Evolutionary conservation across 2,329 filamentous ascomycete species (phyloP).

Genomic region (Microdochium bolleyi): DNA sequence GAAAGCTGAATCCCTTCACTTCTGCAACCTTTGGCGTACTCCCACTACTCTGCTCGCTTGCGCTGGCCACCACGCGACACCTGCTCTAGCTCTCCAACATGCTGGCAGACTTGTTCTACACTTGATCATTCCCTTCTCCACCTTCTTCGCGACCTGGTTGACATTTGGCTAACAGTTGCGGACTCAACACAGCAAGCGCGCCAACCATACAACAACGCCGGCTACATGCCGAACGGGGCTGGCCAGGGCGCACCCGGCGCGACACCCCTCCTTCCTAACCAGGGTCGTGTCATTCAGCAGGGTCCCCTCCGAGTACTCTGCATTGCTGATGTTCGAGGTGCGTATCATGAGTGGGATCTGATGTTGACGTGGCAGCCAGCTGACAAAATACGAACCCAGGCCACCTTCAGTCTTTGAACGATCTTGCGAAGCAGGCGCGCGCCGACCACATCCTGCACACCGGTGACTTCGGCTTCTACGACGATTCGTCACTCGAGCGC

Average conservation of each 20-base stretch:
- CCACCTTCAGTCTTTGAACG: slow-evolving; percentile 91
- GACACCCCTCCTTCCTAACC: slow-evolving; percentile 58
- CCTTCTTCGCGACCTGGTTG: background rate
- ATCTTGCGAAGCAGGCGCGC: slow-evolving; percentile 87
- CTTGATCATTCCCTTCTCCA: background rate
- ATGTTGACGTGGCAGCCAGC: slow-evolving; percentile 4
- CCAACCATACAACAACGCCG: slow-evolving; percentile 37
- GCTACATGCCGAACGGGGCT: slow-evolving; percentile 58
- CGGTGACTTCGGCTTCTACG: slow-evolving; percentile 98
- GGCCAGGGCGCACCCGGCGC: slow-evolving; percentile 46
- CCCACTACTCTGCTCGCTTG: too few species aligned
- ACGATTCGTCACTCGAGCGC: slow-evolving; percentile 87
- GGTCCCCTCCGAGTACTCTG: slow-evolving; percentile 61
- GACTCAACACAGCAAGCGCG: slow-evolving; percentile 21
- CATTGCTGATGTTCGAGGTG: slow-evolving; percentile 67
- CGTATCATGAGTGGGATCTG: slow-evolving; percentile 10
- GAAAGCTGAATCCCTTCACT: too few species aligned
- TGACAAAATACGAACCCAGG: slow-evolving; percentile 43
- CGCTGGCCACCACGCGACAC: background rate
- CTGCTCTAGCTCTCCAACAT: background rate
- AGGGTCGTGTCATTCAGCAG: slow-evolving; percentile 58
- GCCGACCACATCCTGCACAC: slow-evolving; percentile 98
- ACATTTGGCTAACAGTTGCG: background rate
- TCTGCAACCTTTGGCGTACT: too few species aligned
- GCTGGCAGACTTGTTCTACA: background rate